phyloP scores from a whole-genome alignment of 352 stramenopile species.

The Pythium sukuiense region DNA sequence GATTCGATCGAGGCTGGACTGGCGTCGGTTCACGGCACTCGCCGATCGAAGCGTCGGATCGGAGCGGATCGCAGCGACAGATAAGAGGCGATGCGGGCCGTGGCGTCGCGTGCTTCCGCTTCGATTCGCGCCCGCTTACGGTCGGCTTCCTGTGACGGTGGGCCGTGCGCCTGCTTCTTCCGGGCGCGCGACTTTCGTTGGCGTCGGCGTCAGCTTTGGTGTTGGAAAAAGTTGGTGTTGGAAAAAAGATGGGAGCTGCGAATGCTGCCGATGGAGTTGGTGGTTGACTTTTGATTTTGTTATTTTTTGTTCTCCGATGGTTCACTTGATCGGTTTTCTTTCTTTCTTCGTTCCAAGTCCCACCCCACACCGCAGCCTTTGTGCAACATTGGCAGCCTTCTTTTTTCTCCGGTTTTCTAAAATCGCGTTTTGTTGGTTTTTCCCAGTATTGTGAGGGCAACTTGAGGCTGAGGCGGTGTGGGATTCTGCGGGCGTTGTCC shows the following conservation, averaged over 20 bases:
- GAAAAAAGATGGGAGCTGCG: neutral
- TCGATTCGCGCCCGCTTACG: neutral
- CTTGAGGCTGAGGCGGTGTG: neutral
- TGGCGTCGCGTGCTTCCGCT: neutral
- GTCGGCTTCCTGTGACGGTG: neutral
- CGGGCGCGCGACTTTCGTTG: conserved; percentile 3
- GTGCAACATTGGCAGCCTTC: neutral
- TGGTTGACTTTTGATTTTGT: neutral
- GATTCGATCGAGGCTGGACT: conserved; percentile 1
- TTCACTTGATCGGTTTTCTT: conserved; percentile 1
- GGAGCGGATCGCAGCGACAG: neutral
- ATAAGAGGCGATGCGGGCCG: neutral
- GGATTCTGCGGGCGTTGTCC: neutral
- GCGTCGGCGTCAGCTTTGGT: neutral
- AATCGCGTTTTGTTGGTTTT: neutral
- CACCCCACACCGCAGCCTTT: neutral
- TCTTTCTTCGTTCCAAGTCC: neutral
- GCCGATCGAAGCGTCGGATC: conserved; percentile 6
- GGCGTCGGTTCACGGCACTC: neutral
- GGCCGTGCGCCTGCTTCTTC: neutral
- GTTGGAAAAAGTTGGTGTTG: conserved; percentile 2
- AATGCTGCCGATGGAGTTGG: neutral
- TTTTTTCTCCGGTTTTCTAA: neutral
- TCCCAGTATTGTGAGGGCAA: neutral
- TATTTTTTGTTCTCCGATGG: conserved; percentile 1